phyloP scores from a whole-genome alignment of 495 filamentous ascomycete genomes.

The Neurospora intermedia region DNA sequence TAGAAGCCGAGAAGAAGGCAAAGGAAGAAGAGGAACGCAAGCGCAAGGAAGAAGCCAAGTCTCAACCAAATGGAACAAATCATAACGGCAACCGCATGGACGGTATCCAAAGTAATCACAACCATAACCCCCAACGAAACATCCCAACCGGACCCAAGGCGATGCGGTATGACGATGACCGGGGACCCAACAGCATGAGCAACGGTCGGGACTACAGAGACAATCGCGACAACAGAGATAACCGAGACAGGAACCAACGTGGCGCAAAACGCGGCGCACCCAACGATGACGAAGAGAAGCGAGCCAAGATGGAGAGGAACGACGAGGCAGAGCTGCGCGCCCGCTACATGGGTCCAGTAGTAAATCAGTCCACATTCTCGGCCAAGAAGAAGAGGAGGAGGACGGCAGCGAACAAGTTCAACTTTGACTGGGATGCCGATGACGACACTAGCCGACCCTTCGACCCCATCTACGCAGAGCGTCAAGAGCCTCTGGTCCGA shows the following conservation, averaged over 20 bases:
- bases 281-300: conserved; percentile 42
- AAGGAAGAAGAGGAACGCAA: conserved; percentile 72
- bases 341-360: conserved; percentile 86
- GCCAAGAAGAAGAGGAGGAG: conserved; percentile 93
- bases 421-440: conserved; percentile 96
- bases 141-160: conserved; percentile 75
- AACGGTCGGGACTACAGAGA: conserved; percentile 45
- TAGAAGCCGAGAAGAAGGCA: conserved; percentile 73
- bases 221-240: conserved; percentile 18
- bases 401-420: conserved; percentile 95
- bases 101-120: conserved; percentile 4
- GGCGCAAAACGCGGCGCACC: conserved; percentile 17
- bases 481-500: conserved; percentile 55
- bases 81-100: conserved; percentile 9
- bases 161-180: conserved; percentile 45
- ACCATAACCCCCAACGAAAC: conserved; percentile 14
- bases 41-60: conserved; percentile 38
- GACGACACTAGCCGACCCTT: conserved; percentile 89
- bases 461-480: conserved; percentile 75
- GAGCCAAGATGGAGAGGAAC: conserved; percentile 51
- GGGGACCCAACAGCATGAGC: conserved; percentile 28
- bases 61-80: neutral
- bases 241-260: conserved; percentile 23
- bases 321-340: conserved; percentile 70
- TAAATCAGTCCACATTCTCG: conserved; percentile 79